phyloP scores from a whole-genome alignment of 495 filamentous ascomycete genomes.

The Patellaria atrata region DNA sequence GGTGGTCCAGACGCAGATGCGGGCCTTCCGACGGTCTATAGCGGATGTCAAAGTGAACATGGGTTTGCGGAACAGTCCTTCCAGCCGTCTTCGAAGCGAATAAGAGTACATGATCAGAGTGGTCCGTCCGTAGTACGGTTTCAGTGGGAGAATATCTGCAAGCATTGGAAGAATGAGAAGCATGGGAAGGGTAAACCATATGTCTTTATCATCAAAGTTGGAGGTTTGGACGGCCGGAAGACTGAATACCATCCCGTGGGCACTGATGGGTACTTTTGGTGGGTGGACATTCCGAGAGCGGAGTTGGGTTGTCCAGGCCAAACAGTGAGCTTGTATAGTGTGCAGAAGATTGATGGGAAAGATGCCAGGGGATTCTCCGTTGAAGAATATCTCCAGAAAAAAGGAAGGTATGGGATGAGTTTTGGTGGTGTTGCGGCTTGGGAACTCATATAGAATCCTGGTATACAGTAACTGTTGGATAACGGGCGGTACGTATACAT shows the following conservation, averaged over 20 bases:
- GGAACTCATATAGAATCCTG: conserved; percentile 42
- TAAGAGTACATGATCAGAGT: conserved; percentile 37
- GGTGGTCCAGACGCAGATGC: conserved; percentile 39
- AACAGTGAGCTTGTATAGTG: conserved; percentile 43
- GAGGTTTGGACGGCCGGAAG: conserved; percentile 49
- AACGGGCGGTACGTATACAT: no score
- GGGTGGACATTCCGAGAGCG: conserved; percentile 50
- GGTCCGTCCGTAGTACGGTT: conserved; percentile 47
- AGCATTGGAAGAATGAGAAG: conserved; percentile 58
- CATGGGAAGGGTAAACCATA: conserved; percentile 49
- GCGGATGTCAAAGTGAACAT: conserved; percentile 38
- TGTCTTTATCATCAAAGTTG: conserved; percentile 49
- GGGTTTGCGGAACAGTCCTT: conserved; percentile 49
- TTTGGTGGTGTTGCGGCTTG: conserved; percentile 51
- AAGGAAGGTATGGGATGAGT: conserved; percentile 44
- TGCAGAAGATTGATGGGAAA: conserved; percentile 47
- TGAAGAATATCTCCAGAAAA: conserved; percentile 47
- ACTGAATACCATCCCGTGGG: conserved; percentile 54
- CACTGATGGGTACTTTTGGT: conserved; percentile 57
- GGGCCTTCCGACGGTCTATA: conserved; percentile 35
- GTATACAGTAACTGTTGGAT: no score
- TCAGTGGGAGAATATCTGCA: conserved; percentile 58
- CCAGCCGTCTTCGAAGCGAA: conserved; percentile 39
- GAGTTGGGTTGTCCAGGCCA: conserved; percentile 58
- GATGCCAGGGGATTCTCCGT: conserved; percentile 55